Base-by-base conservation (phyloP, 2,329 filamentous ascomycete species). In the Penicillium rolfsii region DNA sequence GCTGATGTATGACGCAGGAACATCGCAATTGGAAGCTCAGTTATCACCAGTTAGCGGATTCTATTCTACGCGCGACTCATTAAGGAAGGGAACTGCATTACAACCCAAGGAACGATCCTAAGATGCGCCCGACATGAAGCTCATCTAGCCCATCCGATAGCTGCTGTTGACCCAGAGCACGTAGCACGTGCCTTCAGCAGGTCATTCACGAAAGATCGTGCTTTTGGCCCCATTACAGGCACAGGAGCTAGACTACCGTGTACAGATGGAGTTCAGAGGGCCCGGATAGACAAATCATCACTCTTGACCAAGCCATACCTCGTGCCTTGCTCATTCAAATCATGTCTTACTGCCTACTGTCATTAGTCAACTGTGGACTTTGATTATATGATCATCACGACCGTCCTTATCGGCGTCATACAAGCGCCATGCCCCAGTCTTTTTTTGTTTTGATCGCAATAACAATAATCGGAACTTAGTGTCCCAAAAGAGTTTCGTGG, bases 1-100 rank as follows among this genome's bases (percentile, higher is more conserved):
- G 45, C 45, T 48, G 26, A 48, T 30, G 26, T 16, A 48, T 48
- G 45, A 48, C 45, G 45, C 45, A 48, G 45, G 45, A 48, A 48
- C 45, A 30, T 16, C 16, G 24, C 45, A n/a, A 48, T 48, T 30
- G 26, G 14, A 12, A 48, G 26, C 26, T 48, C 30, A 16, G 26
- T 48, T n/a, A 16, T 30, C 28, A 26, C 4, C 28, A 8, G n/a
- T 14, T 3, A 30, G 24, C 19, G 24, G 26, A 30, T 19, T 46
- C n/a, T 46, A 8, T 16, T 4, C 5, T 11, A 11, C 11, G 5
- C 9, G 11, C 22, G 46, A 49, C 6, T 49, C 46, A 2, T 8
- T 33, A 35, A 9, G 38, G 38, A 41, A 6, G 19, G 19, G 38
- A 41, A 6, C 35, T 36, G 12, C 35, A 36, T 6, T 41, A 7